Evolutionary conservation across 495 filamentous ascomycete genomes (phyloP).

Genomic region (Neurospora pannonica): DNA sequence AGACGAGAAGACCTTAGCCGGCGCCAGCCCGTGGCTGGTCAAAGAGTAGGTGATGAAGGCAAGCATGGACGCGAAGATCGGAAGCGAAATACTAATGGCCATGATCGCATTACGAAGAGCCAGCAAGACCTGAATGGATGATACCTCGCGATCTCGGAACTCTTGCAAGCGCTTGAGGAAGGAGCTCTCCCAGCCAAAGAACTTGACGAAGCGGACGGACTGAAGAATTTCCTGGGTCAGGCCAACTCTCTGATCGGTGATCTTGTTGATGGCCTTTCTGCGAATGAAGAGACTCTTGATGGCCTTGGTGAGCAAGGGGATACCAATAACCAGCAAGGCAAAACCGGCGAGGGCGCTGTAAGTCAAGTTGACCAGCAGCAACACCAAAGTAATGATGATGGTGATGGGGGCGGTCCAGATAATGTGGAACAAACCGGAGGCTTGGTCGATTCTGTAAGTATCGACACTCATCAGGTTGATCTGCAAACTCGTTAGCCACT

Average conservation of each 20-base stretch:
- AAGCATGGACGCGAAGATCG: conserved; percentile 89
- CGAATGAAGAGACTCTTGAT: conserved; percentile 62
- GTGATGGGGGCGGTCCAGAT: conserved; percentile 76
- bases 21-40: conserved; percentile 56
- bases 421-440: conserved; percentile 80
- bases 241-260: conserved; percentile 84
- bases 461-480: conserved; percentile 89
- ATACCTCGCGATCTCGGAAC: conserved; percentile 66
- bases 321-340: conserved; percentile 63
- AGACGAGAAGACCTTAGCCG: conserved; percentile 82
- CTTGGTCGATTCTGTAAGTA: conserved; percentile 80
- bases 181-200: conserved; percentile 85
- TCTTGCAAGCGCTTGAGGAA: conserved; percentile 69
- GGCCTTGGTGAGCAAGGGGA: conserved; percentile 64
- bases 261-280: conserved; percentile 72
- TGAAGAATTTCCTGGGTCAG: conserved; percentile 89
- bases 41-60: conserved; percentile 89
- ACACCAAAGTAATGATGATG: conserved; percentile 63
- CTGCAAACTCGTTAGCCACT: conserved; percentile 9
- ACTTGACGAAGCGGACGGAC: conserved; percentile 90
- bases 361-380: conserved; percentile 75
- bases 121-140: conserved; percentile 67
- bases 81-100: conserved; percentile 63
- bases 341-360: conserved; percentile 88
- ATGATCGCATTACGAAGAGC: conserved; percentile 77